Evolutionary conservation across 2,329 filamentous ascomycete genomes (phyloP), one percentile per base, ranked within the genome.

Genomic region (Daldinia sp.): DNA sequence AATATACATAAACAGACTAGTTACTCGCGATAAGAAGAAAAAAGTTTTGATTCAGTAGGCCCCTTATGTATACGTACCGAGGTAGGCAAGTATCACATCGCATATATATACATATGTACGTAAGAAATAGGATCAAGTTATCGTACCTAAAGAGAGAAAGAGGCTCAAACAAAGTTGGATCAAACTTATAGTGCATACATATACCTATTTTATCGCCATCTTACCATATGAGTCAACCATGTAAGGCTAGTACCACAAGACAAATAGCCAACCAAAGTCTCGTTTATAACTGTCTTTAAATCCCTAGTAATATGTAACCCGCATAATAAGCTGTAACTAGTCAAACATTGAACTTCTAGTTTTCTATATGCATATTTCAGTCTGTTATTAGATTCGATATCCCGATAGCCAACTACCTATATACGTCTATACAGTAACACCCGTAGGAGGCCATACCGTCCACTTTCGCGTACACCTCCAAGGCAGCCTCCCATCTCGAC

Each of bases 311-410:
- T 63, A 63, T 56, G 27, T 51, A 29, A 17, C 39, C 21, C 39
- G 29, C 25, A 48, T 32, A 30, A 4, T 11, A n/a, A n/a, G n/a
- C n/a, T n/a, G n/a, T n/a, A 10, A n/a, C 10, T 15, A 41, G 25
- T 21, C 51, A 35, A 55, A 65, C 32, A 59, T 59, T 51, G 54
- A 63, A 59, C 63, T n/a, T n/a, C n/a, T n/a, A n/a, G n/a, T n/a
- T 62, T 54, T 59, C 51, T 41, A 60, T 59, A 52, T 66, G 55
- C 63, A 63, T 65, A 51, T 41, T 49, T 55, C 15, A 27, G 39
- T 10, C 51, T 35, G 50, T 53, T 59, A 58, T 59, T 50, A 27
- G 48, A 53, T 43, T 50, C 15, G 25, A 52, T 58, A 58, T 49
- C 41, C 39, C 17, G 32, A 59, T 51, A 19, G 51, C 56, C 51